Base-by-base conservation (phyloP, 2,329 filamentous ascomycete genomes). In the Cladosporium sp. region DNA sequence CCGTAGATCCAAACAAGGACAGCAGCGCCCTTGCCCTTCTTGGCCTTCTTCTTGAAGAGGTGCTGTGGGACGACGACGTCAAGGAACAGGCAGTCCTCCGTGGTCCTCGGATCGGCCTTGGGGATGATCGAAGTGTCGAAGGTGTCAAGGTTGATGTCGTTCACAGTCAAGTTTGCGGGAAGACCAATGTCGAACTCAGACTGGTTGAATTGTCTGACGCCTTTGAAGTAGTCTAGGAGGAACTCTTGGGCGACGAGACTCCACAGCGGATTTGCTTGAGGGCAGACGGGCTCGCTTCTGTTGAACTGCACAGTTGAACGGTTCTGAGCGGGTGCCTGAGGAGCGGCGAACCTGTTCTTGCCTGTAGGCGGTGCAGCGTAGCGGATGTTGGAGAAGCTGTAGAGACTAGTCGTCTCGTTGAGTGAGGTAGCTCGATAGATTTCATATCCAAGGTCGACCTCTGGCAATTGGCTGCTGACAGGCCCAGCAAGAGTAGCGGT, bases 301-400 rank as follows among this genome's bases (percentile, higher is more conserved):
- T 67, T 68, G 37, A 81, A 81, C 49, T 82, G 76, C n/a, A 84
- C 69, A 1, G 65, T 61, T 5, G 73, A 70, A 34, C 80, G 74
- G 63, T 82, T 76, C 45, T 69, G 63, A 7, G 69, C 69, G 72
- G 70, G 68, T 12, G 63, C 47, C 45, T 67, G 61, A 2, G 82
- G 81, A 30, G 77, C 75, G 17, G 73, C 73, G 62, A 82, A 84
- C 22, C 82, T 74, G 45, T 82, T 67, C 14, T 81, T 65, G 9
- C 79, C 81, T 2, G 80, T 61, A 1, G 82, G 82, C 14, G 82
- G 76, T 25, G 79, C 78, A 5, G 80, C 82, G 67, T 80, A 85
- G 43, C 82, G 77, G 61, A 84, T 83, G 64, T 84, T 83, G 55
- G 72, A 78, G 70, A 84, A 84, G 61, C 79, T 81, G 69, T 82